A percentile compares a stretch with the other conserved stretches of the same genome.
These are phyloP conservation scores for Aureobasidium sp. DNA, from an alignment of 2,329 filamentous ascomycete species.

Conservation along the genomic window DNA sequence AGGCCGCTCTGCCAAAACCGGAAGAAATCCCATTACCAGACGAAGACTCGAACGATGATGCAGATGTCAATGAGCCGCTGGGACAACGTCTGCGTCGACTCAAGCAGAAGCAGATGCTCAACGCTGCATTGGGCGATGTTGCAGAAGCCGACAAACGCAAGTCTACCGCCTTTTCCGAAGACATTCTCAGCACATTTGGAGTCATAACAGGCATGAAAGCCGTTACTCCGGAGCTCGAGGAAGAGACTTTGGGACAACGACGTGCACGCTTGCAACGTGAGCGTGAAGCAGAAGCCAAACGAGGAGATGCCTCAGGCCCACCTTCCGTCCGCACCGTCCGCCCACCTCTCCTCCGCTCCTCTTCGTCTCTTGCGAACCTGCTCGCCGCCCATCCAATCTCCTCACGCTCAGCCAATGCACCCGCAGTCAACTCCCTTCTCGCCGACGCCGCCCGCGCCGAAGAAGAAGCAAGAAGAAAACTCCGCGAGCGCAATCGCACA, in stretches of 20 bases:
- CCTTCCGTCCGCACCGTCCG: constrained; percentile 28
- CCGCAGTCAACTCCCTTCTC: constrained; percentile 16
- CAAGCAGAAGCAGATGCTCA: constrained; percentile 48
- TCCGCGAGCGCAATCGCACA: constrained; percentile 2
- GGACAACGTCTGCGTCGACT: constrained; percentile 57
- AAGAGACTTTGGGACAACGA: constrained; percentile 73
- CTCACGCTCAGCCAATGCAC: constrained; percentile 25
- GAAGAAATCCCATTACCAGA: constrained; percentile 12
- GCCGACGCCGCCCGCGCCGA: constrained; percentile 1
- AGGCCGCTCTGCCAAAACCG: constrained; percentile 21
- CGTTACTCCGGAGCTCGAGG: constrained; percentile 41
- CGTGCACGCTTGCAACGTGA: constrained; percentile 65
- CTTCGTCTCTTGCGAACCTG: constrained; percentile 54
- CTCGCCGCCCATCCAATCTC: constrained; percentile 46
- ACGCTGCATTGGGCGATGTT: constrained; percentile 35
- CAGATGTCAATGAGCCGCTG: constrained; percentile 51
- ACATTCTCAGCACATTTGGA: constrained; percentile 44
- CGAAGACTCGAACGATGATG: constrained; percentile 26
- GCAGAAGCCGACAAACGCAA: constrained; percentile 35
- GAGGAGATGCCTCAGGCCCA: constrained; percentile 13
- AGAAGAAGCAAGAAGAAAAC: constrained; percentile 4
- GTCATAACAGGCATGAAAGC: constrained; percentile 48
- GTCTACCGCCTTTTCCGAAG: constrained; percentile 51
- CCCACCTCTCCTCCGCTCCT: constrained; percentile 32
- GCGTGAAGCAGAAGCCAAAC: constrained; percentile 37